Base-by-base conservation (phyloP, 2,329 filamentous ascomycete genomes). In the Cytospora chrysosperma region DNA sequence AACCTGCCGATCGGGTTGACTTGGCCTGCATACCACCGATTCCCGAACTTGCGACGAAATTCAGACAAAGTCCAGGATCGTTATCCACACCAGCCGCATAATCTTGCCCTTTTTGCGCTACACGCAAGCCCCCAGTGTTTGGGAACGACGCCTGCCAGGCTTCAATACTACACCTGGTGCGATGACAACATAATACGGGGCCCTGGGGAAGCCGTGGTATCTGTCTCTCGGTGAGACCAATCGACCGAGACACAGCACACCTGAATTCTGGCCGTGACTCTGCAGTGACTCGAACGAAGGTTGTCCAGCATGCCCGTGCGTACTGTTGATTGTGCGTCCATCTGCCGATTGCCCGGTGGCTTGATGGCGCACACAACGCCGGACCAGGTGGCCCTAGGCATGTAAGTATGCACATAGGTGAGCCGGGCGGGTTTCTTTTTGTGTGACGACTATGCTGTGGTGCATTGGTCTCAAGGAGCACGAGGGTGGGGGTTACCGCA, bases 281-380 rank as follows among this genome's bases (percentile, higher is more conserved):
- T 43, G 21, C n/a, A 37, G 32, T 60, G 54, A 40, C 37, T 30
- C 32, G 17, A 56, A 52, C 59, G 37, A 58, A 21, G 21, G 26
- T 52, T 19, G 53, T 64, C 28, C 47, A 54, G 32, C 49, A 56
- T 62, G 49, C 50, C 30, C 57, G 54, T 56, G 37, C n/a, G 15
- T 30, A 19, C 54, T 26, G 5, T 47, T 54, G 54, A 40, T 55
- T 64, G 47, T 54, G 54, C 50, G 55, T 50, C 43, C 50, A 32
- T 17, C 21, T n/a, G 17, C 28, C 51, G n/a, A 40, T 52, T 54
- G 62, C 43, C 12, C 37, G 27, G 56, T 59, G 56, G 63, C 60
- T 63, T 54, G 24, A 27, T 13, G 47, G 40, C 26, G 57, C 34
- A 53, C 58, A 51, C 28, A 43, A 24, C 19, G 28, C 55, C 32